Evolutionary conservation across 805 yeast species (phyloP).

Genomic region (Pichia thaimueangensis): DNA sequence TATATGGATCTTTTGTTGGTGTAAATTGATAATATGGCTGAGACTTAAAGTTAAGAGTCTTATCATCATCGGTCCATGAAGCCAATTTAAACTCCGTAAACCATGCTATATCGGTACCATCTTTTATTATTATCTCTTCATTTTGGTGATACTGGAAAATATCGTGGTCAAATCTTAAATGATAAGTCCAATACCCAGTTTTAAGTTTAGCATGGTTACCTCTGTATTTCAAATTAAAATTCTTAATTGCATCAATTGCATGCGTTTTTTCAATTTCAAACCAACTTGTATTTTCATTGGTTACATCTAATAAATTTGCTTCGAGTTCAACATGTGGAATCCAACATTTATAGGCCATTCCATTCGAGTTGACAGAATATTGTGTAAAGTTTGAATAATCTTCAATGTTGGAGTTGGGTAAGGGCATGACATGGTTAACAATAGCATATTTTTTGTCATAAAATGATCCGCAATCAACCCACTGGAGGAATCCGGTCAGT

Average conservation of each 20-base stretch:
- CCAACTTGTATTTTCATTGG: not conserved
- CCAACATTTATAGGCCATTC: not conserved
- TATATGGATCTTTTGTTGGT: conserved; percentile 9
- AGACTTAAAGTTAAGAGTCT: not conserved
- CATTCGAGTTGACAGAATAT: not conserved
- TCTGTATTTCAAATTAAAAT: conserved; percentile 9
- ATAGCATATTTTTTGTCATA: conserved; percentile 2
- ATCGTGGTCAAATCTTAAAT: conserved; percentile 10
- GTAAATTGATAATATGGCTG: conserved; percentile 4
- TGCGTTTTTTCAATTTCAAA: conserved; percentile 14
- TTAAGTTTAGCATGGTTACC: conserved; percentile 4
- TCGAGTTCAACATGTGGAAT: conserved; percentile 4
- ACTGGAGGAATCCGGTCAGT: no score
- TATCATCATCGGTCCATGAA: conserved; percentile 8
- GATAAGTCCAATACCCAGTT: conserved; percentile 18
- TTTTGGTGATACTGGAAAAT: conserved; percentile 14
- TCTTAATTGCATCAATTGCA: conserved; percentile 17
- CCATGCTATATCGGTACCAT: not conserved
- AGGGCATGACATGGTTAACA: not conserved
- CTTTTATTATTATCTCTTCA: not conserved
- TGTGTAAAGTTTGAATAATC: not conserved
- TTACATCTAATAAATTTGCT: not conserved
- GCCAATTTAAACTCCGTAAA: conserved; percentile 4
- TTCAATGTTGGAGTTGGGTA: not conserved
- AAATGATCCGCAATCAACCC: no score